Evolutionary conservation across 176 grass and related monocot species (phyloP).

Genomic region (Raddia distichophylla): DNA sequence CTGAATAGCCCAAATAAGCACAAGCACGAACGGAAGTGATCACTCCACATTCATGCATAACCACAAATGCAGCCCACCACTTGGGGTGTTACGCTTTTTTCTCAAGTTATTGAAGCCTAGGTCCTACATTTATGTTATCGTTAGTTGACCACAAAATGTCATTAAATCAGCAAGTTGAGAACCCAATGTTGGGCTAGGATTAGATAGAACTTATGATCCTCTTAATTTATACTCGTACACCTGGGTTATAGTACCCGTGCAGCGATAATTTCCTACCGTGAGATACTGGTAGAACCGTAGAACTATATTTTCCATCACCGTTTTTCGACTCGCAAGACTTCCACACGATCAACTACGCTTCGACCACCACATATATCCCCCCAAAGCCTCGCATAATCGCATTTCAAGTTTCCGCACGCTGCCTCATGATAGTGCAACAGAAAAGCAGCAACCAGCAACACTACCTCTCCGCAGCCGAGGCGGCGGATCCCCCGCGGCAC

Average conservation of each 20-base stretch:
- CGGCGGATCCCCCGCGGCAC: slow-evolving; percentile 32
- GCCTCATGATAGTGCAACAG: not conserved
- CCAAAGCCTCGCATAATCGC: not conserved
- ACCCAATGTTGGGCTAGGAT: not conserved
- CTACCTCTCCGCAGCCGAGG: slow-evolving; percentile 56
- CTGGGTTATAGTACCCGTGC: not conserved
- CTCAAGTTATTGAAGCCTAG: no score
- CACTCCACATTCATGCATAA: not conserved
- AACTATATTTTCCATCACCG: not conserved
- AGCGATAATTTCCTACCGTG: not conserved
- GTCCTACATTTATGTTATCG: not conserved
- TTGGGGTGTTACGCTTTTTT: not conserved
- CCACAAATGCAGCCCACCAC: not conserved
- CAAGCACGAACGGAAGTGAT: not conserved
- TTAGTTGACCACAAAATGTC: not conserved
- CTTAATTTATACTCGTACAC: no score
- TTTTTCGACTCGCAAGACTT: not conserved
- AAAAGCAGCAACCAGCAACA: not conserved
- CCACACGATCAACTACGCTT: not conserved
- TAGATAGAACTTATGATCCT: not conserved
- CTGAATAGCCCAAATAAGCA: not conserved
- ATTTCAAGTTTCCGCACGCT: not conserved
- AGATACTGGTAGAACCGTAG: not conserved
- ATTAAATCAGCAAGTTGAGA: not conserved
- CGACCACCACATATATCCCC: no score